Evolutionary conservation across 202 grass and related monocot species (phyloP), one percentile per base, ranked within the genome.

Genomic region (Brachypodium distachyon): DNA sequence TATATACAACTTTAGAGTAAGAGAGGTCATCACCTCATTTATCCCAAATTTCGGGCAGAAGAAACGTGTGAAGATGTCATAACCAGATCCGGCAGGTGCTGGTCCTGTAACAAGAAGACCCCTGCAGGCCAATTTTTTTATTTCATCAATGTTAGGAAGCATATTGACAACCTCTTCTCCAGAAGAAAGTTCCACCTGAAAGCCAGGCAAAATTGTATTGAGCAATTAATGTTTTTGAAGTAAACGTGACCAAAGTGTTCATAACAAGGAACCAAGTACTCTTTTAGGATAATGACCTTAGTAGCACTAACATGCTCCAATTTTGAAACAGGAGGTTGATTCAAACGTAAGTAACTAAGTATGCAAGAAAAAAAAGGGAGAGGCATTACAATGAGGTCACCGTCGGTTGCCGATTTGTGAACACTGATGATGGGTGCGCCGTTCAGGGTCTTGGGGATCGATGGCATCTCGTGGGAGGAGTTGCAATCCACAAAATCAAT

Each of bases 121-220:
- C 70, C 82, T 77, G 10, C 69, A 78, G 2, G 65, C 65, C 79
- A 83, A 88, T 23, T 60, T 81, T 72, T 77, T 72, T 3, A 98
- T 82, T 72, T 98, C 87, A 10, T 81, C 61, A 52, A 85, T 69
- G 31, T 88, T 84, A 52, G 95, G 95, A 58, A 83, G n/a, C 48
- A 98, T 58, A 62, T 90, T 73, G 0, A 66, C 79, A 47, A 98
- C 82, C 68, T 98, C 95, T 79, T 92, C 90, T 78, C 47, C 89
- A 34, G 95, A 98, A 43, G 91, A 81, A 81, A 95, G 85, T 68
- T 95, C 91, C 16, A 98, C 80, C 95, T 98, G 82, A 44, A 80
- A 86, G 50, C 10, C 54, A 84, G 41, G 66, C 9, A 34, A 58
- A 6, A 38, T 72, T 25, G 12, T 31, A 13, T 27, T 31, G 25